Conservation (phyloP, 225 moss, liverwort and hornwort species). For the Bryum argenteum region DNA sequence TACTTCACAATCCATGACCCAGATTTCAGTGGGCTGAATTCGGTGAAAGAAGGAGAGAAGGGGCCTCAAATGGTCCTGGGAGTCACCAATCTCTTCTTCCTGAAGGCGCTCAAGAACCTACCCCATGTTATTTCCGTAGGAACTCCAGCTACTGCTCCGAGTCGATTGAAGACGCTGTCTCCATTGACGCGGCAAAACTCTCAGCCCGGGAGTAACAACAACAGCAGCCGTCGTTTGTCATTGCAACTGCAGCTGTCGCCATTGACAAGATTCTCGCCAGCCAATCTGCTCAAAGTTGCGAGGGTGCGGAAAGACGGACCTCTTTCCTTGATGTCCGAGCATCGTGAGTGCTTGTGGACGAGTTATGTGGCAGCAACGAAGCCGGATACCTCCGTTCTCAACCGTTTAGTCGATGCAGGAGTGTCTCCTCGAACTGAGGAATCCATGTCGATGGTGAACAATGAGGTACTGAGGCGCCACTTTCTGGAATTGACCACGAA, state of each 20-base stretch:
- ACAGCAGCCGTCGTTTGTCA: slow-evolving; percentile 38
- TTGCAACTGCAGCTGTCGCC: slow-evolving; percentile 78
- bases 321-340: slow-evolving; percentile 93
- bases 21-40: slow-evolving; percentile 79
- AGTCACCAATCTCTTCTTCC: slow-evolving; percentile 96
- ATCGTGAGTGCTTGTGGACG: slow-evolving; percentile 93
- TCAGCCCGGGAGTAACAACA: slow-evolving; percentile 34
- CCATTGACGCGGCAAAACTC: slow-evolving; percentile 41
- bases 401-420: slow-evolving; percentile 90
- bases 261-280: slow-evolving; percentile 89
- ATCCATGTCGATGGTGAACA: slow-evolving; percentile 96
- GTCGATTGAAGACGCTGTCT: slow-evolving; percentile 59
- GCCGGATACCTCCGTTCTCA: slow-evolving; percentile 91
- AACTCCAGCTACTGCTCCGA: slow-evolving; percentile 53
- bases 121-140: slow-evolving; percentile 97
- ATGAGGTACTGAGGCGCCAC: slow-evolving; percentile 92
- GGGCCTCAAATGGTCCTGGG: slow-evolving; percentile 91
- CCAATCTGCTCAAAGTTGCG: slow-evolving; percentile 90
- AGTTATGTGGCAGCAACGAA: slow-evolving; percentile 84
- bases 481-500: slow-evolving; percentile 94
- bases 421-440: slow-evolving; percentile 90
- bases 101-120: slow-evolving; percentile 81
- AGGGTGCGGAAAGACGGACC: slow-evolving; percentile 94
- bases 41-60: slow-evolving; percentile 88
- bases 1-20: slow-evolving; percentile 99